Conservation (phyloP, 805 yeast species). For the Starmerella stigmatis region DNA sequence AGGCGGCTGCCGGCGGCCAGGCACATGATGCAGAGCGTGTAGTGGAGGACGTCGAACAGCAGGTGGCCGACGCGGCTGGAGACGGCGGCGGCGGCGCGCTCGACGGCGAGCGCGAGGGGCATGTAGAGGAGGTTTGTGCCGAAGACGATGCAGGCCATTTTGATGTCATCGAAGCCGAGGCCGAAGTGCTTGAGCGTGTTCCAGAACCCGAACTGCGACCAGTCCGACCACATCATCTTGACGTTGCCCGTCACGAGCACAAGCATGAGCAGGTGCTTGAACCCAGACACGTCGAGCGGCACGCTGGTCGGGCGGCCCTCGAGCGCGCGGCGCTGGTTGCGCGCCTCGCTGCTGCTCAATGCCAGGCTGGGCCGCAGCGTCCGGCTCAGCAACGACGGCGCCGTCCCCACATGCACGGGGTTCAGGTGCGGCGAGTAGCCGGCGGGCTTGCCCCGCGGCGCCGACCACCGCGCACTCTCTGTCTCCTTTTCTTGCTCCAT, state of each 20-base stretch:
- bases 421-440: constrained; percentile 17
- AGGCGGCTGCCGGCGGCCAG: constrained; percentile 16
- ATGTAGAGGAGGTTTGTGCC: constrained; percentile 31
- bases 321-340: constrained; percentile 13
- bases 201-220: constrained; percentile 32
- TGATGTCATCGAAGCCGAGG: constrained; percentile 28
- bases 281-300: constrained; percentile 28
- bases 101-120: constrained; percentile 33
- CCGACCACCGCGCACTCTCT: neutral
- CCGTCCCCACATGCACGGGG: constrained; percentile 20
- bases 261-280: constrained; percentile 35
- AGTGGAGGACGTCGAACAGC: constrained; percentile 28
- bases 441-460: neutral
- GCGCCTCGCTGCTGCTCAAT: constrained; percentile 15
- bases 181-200: constrained; percentile 29
- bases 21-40: constrained; percentile 25
- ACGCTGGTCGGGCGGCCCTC: constrained; percentile 14
- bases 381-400: constrained; percentile 22
- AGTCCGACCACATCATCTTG: constrained; percentile 34
- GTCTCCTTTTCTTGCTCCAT: neutral
- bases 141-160: constrained; percentile 25
- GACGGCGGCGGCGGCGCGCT: constrained; percentile 18
- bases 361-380: constrained; percentile 9
- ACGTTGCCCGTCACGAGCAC: constrained; percentile 34
- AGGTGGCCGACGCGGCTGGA: constrained; percentile 23